A percentile compares a stretch with the other conserved stretches of the same genome.
Conservation (phyloP, 257 asterid species). For the Solanum verrucosum region DNA sequence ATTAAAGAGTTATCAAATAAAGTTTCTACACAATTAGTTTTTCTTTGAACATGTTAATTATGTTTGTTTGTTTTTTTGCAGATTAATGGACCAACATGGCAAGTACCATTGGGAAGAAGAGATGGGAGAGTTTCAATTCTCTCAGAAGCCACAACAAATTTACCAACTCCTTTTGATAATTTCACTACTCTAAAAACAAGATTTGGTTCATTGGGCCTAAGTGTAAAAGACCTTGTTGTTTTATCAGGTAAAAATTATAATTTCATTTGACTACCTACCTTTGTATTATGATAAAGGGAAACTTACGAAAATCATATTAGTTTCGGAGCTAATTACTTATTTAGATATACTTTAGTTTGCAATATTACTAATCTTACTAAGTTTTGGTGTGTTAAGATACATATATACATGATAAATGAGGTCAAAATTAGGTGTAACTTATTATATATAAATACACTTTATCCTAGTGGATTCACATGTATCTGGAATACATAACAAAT, state of each 20-base stretch:
- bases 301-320: no score
- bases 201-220: slow-evolving; percentile 16
- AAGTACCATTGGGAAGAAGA: slow-evolving; percentile 60
- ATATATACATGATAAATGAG: accelerated
- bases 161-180: slow-evolving; percentile 15
- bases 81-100: slow-evolving; percentile 63
- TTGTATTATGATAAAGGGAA: not conserved
- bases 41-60: not conserved
- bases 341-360: no score
- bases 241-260: slow-evolving; percentile 8
- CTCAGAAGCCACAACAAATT: slow-evolving; percentile 22
- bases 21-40: not conserved
- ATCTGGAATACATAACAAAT: not conserved
- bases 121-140: slow-evolving; percentile 50
- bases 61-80: not conserved
- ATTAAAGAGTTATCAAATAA: not conserved
- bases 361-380: no score
- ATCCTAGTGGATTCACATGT: not conserved
- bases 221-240: slow-evolving; percentile 15
- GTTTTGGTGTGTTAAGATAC: accelerated
- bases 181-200: slow-evolving; percentile 12
- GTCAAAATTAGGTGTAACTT: no score
- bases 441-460: accelerated
- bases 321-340: no score
- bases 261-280: not conserved